Base-by-base conservation (phyloP, 768 basidiomycete genomes). In the Boletus tomentosulus region DNA sequence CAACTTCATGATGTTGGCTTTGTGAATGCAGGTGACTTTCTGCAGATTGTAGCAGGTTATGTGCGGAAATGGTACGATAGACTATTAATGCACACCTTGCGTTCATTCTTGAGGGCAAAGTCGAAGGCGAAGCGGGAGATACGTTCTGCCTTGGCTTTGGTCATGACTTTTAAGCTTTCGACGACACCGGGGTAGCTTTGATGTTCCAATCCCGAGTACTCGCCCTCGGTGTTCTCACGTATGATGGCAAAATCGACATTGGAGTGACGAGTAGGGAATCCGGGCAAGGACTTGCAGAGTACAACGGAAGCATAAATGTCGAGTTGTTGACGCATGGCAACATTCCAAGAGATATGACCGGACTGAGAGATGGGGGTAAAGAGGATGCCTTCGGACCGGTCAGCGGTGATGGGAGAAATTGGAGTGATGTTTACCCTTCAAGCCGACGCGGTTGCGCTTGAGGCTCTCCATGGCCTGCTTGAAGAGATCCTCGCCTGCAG, bases 1-100 rank as follows among this genome's bases (percentile, higher is more conserved):
- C 63, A 98, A 86, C 74, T 99, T 99, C 97, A 99, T 99, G 79
- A 99, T 99, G 79, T 98, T 98, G 65, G 97, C 97, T 76, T 99
- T 99, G 85, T 99, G 97, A 43, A 99, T 94, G 67, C 95, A 98
- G 39, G 97, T 99, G 62, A 99, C 96, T 89, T 96, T 98, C 93
- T 96, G 62, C 2, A 45, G 37, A 27, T 44, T 44, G 33, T 58
- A n/a, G 27, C 4, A 31, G 13, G 19, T 52, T 24, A 39, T 50
- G 34, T 28, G 24, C 1, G n/a, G 37, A 33, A 45, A 19, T 19
- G 33, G 41, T 30, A 41, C 3, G 34, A 7, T 35, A 37, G 9
- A 33, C 16, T 13, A 41, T 48, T 30, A 30, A 46, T 50, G 57
- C 75, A 48, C 52, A 87, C 94, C 86, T 98, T 98, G 73, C 97